Percentiles rank a stretch among this genome's conserved stretches.
Evolutionary conservation across 495 filamentous ascomycete species (phyloP).

Genomic region (Podospora australis): DNA sequence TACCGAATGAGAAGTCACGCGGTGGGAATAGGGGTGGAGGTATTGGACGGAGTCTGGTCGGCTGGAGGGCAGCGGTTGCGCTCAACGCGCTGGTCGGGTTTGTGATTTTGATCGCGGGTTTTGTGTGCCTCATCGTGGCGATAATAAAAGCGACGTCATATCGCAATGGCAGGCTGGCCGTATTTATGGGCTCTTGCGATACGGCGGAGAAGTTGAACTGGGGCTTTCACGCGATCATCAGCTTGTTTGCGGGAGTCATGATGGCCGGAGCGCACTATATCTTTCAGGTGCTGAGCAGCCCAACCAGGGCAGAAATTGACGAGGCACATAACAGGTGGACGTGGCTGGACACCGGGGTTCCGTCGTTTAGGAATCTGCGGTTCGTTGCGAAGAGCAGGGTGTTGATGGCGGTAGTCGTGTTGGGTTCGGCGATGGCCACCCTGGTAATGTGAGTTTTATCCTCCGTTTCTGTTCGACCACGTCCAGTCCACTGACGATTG

Average conservation of each 20-base stretch:
- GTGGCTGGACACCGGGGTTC: constrained; percentile 52
- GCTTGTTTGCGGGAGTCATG: constrained; percentile 29
- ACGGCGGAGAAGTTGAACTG: constrained; percentile 27
- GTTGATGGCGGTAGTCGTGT: constrained; percentile 30
- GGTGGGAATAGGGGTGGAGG: constrained; percentile 11
- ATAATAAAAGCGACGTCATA: constrained; percentile 25
- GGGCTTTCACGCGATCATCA: constrained; percentile 33
- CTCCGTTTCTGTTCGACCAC: too few relatives aligned
- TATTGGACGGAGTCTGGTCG: constrained; percentile 21
- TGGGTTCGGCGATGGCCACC: constrained; percentile 30
- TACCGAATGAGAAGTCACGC: neutral
- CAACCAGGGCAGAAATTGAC: constrained; percentile 45
- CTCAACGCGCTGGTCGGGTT: constrained; percentile 31
- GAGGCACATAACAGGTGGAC: constrained; percentile 36
- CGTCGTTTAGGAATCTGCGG: constrained; percentile 42
- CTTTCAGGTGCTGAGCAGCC: constrained; percentile 47
- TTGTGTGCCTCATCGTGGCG: constrained; percentile 34
- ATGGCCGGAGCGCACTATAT: constrained; percentile 41
- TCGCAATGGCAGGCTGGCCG: constrained; percentile 24
- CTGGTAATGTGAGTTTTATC: constrained; percentile 37
- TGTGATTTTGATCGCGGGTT: constrained; percentile 31
- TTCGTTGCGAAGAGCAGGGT: constrained; percentile 33
- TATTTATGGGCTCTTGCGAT: constrained; percentile 31
- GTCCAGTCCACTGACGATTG: too few relatives aligned
- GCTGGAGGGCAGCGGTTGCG: constrained; percentile 37